These are phyloP conservation scores for Tolypocladium inflatum DNA, from an alignment of 2,329 filamentous ascomycete species.

Conservation along the genomic window DNA sequence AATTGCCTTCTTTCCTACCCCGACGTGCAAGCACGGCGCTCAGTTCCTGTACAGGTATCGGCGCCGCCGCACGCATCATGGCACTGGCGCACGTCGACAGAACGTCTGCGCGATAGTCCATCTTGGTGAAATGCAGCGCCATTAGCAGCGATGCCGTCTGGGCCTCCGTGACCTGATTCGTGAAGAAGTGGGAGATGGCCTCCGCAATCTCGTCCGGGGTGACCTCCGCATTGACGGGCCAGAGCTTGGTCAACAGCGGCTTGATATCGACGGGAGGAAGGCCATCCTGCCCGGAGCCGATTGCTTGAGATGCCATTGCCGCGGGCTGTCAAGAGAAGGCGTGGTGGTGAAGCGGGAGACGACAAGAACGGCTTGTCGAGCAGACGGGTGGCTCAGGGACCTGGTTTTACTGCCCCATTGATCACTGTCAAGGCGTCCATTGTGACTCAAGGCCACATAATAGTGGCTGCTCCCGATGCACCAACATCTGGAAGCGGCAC, in stretches of 20 bases:
- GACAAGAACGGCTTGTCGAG: not conserved
- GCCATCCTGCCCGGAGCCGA: conserved; percentile 14
- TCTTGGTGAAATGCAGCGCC: conserved; percentile 80
- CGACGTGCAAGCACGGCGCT: conserved; percentile 49
- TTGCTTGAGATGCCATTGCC: conserved; percentile 20
- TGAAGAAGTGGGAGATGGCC: conserved; percentile 88
- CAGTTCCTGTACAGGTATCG: conserved; percentile 57
- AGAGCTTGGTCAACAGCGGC: conserved; percentile 62
- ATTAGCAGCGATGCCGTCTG: conserved; percentile 84
- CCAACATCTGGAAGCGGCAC: not conserved
- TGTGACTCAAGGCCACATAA: conserved; percentile 1
- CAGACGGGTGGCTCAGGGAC: not conserved
- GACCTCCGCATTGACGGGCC: conserved; percentile 49
- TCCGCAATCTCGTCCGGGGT: conserved; percentile 75
- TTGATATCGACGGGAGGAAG: conserved; percentile 49
- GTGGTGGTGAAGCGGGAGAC: not conserved
- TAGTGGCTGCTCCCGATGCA: not conserved
- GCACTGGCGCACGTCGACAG: conserved; percentile 73
- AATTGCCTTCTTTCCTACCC: conserved; percentile 59
- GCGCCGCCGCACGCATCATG: conserved; percentile 73
- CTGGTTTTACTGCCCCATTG: not conserved
- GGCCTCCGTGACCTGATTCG: conserved; percentile 76
- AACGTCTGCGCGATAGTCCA: conserved; percentile 77
- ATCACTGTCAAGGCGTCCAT: not conserved
- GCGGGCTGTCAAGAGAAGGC: not conserved